phyloP scores from a whole-genome alignment of 495 filamentous ascomycete genomes.

The Podospora didyma region DNA sequence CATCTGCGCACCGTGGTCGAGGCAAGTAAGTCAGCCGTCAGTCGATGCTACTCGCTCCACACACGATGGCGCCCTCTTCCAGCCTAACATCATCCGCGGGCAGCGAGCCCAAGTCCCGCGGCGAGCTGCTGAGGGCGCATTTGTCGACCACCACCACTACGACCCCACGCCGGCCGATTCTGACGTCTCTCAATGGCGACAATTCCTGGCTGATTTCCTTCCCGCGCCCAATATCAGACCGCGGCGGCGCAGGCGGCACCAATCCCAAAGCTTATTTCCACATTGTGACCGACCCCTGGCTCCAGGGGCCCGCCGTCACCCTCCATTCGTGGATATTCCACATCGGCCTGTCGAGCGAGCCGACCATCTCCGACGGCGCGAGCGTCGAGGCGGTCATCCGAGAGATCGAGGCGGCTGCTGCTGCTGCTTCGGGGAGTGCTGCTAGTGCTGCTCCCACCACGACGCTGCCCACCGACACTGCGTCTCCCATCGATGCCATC shows the following conservation, averaged over 20 bases:
- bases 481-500: slow-evolving; percentile 4
- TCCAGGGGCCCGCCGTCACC: neutral
- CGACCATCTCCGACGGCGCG: neutral
- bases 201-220: slow-evolving; percentile 6
- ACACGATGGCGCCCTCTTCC: too few species aligned
- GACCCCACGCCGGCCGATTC: slow-evolving; percentile 3
- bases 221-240: neutral
- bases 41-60: too few species aligned
- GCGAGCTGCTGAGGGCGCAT: too few species aligned
- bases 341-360: neutral
- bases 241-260: too few species aligned
- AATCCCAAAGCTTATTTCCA: neutral
- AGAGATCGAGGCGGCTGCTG: slow-evolving; percentile 1
- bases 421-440: neutral
- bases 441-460: neutral
- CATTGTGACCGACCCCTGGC: neutral
- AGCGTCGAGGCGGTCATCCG: neutral
- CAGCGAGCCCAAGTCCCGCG: too few species aligned
- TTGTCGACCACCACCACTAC: too few species aligned
- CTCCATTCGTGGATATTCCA: neutral
- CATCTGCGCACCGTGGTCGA: too few species aligned
- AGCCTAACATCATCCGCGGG: too few species aligned
- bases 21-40: too few species aligned
- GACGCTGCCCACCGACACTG: too few species aligned
- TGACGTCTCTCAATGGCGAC: slow-evolving; percentile 6